Base-by-base conservation (phyloP, 352 stramenopile genomes). In the Ochromonadaceae sp. region DNA sequence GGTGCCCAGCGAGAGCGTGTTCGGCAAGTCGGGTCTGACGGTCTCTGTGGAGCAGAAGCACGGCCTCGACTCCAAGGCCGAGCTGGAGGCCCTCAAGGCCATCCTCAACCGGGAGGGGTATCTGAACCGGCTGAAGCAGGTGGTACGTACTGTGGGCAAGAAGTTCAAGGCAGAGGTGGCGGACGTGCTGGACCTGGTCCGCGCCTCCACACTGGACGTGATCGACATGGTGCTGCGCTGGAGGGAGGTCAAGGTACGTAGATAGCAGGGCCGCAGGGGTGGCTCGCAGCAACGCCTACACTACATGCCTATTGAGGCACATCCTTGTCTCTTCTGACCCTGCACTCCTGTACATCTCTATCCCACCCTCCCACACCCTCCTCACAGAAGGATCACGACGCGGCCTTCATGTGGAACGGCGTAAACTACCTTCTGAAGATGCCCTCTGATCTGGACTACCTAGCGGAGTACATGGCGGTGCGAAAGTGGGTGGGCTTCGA, bases 391-490 rank as follows among this genome's bases (percentile, higher is more conserved):
- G 55, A 63, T 63, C 10, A n/a, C 28, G 28, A 65, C 69, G 41
- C 70, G 25, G 31, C 73, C 15, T 92, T 87, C 61, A 75, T 74
- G 40, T 93, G 84, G 85, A 92, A 92, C 65, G 81, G 79, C 7
- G 58, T 90, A 62, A 91, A 93, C 66, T 93, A 93, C 39, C 67
- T 93, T 2, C 70, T 92, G 7, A 91, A 91, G 47, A 62, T 93
- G 7, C 76, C 82, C 1, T 88, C 81, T 0, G 85, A 93, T 58
- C 66, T 92, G 22, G 83, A 92, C 44, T 92, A 91, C 44, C 53
- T 93, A 9, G 68, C 78, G 10, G 81, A 88, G 17, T 59, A 57
- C 41, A 26, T 42, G n/a, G 59, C 67, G 17, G 31, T 74, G 0
- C 14, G 34, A 32, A 41, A 50, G 28, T 92, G 84, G 84, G 74